Conservation (phyloP, 192 early-diverging fungal species). For the Martensiomyces pterosporus region DNA sequence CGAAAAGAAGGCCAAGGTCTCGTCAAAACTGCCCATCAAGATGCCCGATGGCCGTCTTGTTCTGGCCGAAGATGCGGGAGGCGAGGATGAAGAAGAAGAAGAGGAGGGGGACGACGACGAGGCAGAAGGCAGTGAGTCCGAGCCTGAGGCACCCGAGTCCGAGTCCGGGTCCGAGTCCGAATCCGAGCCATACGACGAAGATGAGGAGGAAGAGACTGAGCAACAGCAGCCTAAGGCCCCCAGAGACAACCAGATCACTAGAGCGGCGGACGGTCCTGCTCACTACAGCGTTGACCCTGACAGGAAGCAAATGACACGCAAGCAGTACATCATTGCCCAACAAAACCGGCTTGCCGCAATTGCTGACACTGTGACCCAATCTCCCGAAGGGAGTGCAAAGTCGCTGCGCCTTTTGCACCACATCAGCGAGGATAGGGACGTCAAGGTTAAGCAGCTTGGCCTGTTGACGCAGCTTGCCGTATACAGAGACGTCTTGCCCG, state of each 20-base stretch:
- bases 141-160: constrained; percentile 24
- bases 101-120: constrained; percentile 39
- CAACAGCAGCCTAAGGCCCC: background rate
- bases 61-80: constrained; percentile 50
- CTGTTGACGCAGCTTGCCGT: constrained; percentile 87
- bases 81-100: constrained; percentile 36
- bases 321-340: constrained; percentile 56
- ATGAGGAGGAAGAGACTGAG: background rate
- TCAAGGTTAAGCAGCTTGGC: constrained; percentile 66
- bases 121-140: constrained; percentile 35
- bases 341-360: constrained; percentile 80
- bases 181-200: constrained; percentile 5
- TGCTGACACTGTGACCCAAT: constrained; percentile 72
- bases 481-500: constrained; percentile 93
- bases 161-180: background rate
- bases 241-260: too few species aligned
- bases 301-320: constrained; percentile 49
- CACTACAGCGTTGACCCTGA: constrained; percentile 28
- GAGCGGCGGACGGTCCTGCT: background rate
- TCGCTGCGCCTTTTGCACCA: constrained; percentile 62
- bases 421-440: constrained; percentile 62
- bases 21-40: constrained; percentile 55
- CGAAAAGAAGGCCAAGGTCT: constrained; percentile 39
- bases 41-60: constrained; percentile 51
- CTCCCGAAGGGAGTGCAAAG: constrained; percentile 71